These are phyloP conservation scores for Podospora appendiculata DNA, from an alignment of 495 filamentous ascomycete species.

Conservation along the genomic window DNA sequence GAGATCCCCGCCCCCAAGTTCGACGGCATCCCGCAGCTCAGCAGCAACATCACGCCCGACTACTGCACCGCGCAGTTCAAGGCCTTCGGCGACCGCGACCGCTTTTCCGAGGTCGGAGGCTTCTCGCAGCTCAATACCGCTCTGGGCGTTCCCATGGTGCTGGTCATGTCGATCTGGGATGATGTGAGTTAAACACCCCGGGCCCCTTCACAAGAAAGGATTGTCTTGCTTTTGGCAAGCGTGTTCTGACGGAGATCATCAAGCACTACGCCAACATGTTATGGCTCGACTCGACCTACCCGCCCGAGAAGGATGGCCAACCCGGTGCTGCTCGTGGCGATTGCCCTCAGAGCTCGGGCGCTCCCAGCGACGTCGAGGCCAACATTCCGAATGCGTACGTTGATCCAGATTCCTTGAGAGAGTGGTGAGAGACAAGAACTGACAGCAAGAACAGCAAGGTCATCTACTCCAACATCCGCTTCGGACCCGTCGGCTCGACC, in stretches of 20 bases:
- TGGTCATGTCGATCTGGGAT: slow-evolving; percentile 73
- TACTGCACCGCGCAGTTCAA: slow-evolving; percentile 19
- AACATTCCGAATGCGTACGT: slow-evolving; percentile 27
- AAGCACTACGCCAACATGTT: slow-evolving; percentile 67
- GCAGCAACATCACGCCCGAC: slow-evolving; percentile 31
- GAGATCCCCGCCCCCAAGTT: slow-evolving; percentile 39
- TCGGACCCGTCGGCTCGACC: slow-evolving; percentile 60
- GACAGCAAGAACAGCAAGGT: slow-evolving; percentile 22
- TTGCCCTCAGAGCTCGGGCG: slow-evolving; percentile 53
- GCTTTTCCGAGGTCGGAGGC: slow-evolving; percentile 56
- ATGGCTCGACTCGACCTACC: slow-evolving; percentile 76
- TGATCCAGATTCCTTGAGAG: neutral
- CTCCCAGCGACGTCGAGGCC: slow-evolving; percentile 51
- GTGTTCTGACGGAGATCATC: neutral
- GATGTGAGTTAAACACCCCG: slow-evolving; percentile 33
- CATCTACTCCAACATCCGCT: slow-evolving; percentile 58
- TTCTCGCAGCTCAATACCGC: slow-evolving; percentile 48
- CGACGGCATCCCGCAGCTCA: slow-evolving; percentile 26
- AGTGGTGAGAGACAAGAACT: slow-evolving; percentile 22
- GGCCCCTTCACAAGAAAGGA: neutral
- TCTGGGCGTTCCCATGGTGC: slow-evolving; percentile 56
- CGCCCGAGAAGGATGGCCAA: slow-evolving; percentile 38
- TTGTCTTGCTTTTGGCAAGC: neutral
- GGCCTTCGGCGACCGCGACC: slow-evolving; percentile 42
- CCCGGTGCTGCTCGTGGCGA: slow-evolving; percentile 65